Base-by-base conservation (phyloP, 805 yeast species). In the Alloascoidea africana region DNA sequence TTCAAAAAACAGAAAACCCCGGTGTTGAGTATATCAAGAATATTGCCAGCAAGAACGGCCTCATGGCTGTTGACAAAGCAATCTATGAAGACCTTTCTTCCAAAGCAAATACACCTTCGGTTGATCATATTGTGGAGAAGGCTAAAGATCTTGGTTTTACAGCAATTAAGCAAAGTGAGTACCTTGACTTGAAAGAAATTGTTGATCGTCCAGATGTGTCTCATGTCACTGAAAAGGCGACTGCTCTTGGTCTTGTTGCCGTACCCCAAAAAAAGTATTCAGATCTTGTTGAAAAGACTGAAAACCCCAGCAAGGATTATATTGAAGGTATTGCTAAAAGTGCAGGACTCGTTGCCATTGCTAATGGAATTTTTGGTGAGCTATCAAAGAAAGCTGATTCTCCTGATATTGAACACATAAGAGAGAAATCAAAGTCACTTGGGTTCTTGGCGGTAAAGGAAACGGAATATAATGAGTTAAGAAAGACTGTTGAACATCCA, bases 241-340 rank as follows among this genome's bases (percentile, higher is more conserved):
- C 16, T 1, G 15, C 30, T 3, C 19, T 46, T 17, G 57, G 55
- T 8, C 40, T 45, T 19, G 37, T 36, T 4, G 39, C 46, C 3
- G 27, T 54, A 17, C 38, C 17, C 13, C 8, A 6, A 11, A 3
- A 33, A 33, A 18, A 17, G 39, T 32, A 6, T n/a, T 30, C 32
- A 8, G 32, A 14, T 3, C 40, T 67, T 14, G 48, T 47, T 23
- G 56, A 54, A 18, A 55, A 53, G 38, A 62, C 66, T 5, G 43
- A 43, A 38, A 44, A 41, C 4, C 60, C 65, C 2, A 44, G 48
- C n/a, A 59, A 55, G 1, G 65, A 60, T 35, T 61, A 60, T 38
- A 53, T 46, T 19, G 34, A 42, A 3, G 43, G 58, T n/a, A 37
- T 59, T 38, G 52, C 47, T 19, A 53, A 47, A 19, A 23, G n/a